phyloP scores from a whole-genome alignment of 2,329 filamentous ascomycete species.

The Pestalotiopsis sp. region DNA sequence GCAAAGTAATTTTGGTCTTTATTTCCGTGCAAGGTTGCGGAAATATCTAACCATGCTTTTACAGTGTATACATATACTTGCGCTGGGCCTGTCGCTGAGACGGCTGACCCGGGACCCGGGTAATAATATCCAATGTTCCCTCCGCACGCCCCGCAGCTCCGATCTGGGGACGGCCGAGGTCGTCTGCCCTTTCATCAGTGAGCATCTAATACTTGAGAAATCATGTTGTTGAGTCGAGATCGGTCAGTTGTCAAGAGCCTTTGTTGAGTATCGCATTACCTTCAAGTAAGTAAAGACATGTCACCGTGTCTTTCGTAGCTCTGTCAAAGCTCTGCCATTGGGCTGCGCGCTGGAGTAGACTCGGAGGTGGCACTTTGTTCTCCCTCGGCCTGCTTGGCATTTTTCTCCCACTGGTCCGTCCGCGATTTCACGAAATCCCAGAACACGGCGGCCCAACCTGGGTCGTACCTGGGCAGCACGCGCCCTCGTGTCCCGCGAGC shows the following conservation, averaged over 20 bases:
- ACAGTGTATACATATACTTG: no score
- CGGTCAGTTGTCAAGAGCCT: no score
- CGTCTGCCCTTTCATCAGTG: neutral
- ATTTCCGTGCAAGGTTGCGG: neutral
- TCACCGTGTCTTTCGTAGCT: no score
- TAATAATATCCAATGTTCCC: neutral
- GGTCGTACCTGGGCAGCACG: conserved; percentile 11
- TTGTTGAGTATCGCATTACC: no score
- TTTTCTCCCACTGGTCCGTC: conserved; percentile 6
- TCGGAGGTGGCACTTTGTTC: neutral
- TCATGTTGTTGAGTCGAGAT: no score
- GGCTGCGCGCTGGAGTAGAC: no score
- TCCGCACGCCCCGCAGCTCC: neutral
- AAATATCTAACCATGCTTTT: neutral
- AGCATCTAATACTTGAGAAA: no score
- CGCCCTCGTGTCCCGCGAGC: conserved; percentile 10
- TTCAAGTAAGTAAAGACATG: no score
- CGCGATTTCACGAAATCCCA: conserved; percentile 1
- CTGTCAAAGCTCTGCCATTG: no score
- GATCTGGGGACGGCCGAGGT: neutral
- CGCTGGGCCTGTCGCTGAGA: neutral
- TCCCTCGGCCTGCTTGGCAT: neutral
- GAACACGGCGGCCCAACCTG: conserved; percentile 8
- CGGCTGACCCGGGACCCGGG: neutral
- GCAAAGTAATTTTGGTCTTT: neutral